These are phyloP conservation scores for Orbilia brochopaga DNA, from an alignment of 2,329 filamentous ascomycete genomes.

Conservation along the genomic window DNA sequence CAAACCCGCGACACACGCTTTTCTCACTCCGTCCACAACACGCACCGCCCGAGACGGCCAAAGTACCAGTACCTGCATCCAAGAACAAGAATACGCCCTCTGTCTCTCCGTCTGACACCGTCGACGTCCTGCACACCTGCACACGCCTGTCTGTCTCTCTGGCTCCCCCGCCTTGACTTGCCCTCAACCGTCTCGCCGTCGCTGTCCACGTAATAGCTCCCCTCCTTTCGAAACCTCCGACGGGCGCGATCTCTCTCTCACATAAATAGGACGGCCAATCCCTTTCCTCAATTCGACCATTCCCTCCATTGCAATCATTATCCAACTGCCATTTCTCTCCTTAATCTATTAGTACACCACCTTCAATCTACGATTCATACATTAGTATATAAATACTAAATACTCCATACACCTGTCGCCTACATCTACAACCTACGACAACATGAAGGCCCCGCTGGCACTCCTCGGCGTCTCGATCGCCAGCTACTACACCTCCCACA, in stretches of 20 bases:
- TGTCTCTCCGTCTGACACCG: constrained; percentile 29
- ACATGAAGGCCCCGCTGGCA: constrained; percentile 41
- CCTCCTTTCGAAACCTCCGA: neutral
- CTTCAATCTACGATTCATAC: neutral
- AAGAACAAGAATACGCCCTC: no score
- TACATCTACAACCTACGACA: neutral
- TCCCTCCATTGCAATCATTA: neutral
- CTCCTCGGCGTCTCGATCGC: constrained; percentile 47
- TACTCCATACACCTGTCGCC: neutral
- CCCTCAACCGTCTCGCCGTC: constrained; percentile 8
- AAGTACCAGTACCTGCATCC: neutral
- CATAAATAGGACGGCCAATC: constrained; percentile 11
- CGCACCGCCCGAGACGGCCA: neutral
- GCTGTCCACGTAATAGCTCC: constrained; percentile 24
- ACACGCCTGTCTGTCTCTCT: no score
- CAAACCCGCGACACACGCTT: neutral
- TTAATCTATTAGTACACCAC: no score
- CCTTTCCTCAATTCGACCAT: neutral
- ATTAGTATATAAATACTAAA: constrained; percentile 5
- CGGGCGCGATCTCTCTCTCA: neutral
- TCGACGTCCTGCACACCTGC: constrained; percentile 18
- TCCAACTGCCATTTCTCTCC: no score
- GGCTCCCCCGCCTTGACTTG: constrained; percentile 19
- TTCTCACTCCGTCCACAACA: neutral
- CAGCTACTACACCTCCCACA: constrained; percentile 45